Percentiles rank a stretch among this genome's conserved stretches.
phyloP scores from a whole-genome alignment of 257 asterid species.

The Oldenlandia corymbosa region DNA sequence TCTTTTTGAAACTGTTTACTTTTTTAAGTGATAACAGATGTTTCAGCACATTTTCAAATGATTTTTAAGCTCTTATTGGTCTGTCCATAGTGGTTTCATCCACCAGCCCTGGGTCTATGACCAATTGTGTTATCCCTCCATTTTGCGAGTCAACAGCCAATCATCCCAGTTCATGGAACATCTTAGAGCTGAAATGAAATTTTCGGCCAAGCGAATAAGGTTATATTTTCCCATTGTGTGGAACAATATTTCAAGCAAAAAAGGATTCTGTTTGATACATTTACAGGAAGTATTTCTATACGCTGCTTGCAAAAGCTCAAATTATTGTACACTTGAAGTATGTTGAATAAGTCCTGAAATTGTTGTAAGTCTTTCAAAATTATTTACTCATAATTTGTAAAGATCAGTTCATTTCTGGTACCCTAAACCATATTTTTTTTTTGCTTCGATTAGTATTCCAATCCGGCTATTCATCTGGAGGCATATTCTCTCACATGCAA shows the following conservation, averaged over 20 bases:
- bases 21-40: background rate
- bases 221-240: background rate
- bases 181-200: background rate
- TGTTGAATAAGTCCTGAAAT: background rate
- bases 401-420: background rate
- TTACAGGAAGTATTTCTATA: background rate
- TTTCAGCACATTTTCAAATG: too few species aligned
- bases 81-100: too few species aligned
- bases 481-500: background rate
- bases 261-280: background rate
- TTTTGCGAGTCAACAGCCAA: too few species aligned
- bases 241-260: background rate
- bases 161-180: background rate
- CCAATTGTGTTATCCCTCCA: background rate
- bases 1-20: background rate
- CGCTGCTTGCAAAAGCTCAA: background rate
- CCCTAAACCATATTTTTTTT: background rate
- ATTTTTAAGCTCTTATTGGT: too few species aligned
- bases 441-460: background rate
- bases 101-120: too few species aligned
- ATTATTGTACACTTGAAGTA: background rate
- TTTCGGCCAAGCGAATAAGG: background rate
- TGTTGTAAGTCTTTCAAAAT: background rate
- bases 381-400: background rate
- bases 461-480: background rate